A percentile compares a stretch with the other conserved stretches of the same genome.
Conservation (phyloP, 345 rosid genomes). For the Melaleuca quinquenervia region DNA sequence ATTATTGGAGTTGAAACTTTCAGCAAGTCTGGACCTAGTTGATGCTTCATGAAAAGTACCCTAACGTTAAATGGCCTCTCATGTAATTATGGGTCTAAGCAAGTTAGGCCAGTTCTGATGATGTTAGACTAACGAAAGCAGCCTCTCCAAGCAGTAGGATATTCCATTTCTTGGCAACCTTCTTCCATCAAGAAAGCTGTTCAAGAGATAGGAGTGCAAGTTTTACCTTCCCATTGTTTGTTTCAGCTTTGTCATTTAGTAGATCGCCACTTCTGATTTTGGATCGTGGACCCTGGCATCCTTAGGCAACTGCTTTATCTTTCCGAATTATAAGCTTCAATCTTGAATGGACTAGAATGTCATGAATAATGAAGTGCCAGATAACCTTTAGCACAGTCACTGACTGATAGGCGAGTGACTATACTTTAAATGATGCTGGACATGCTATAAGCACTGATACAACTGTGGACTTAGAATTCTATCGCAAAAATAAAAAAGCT, state of each 20-base stretch:
- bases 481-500: neutral
- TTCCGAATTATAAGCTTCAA: neutral
- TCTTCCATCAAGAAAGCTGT: neutral
- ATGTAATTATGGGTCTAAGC: neutral
- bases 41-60: neutral
- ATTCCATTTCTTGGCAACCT: neutral
- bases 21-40: neutral
- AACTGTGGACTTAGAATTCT: neutral
- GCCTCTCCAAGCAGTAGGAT: neutral
- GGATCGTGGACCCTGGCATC: neutral
- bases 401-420: neutral
- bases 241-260: neutral
- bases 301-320: neutral
- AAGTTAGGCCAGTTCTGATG: neutral
- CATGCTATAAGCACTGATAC: neutral
- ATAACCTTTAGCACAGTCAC: neutral
- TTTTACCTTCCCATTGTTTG: neutral
- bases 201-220: neutral
- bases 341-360: neutral
- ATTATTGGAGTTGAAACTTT: neutral
- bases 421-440: neutral
- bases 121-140: neutral
- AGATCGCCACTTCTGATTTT: neutral
- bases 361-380: neutral
- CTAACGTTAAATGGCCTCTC: neutral